These are phyloP conservation scores for Biancaea sappan DNA, from an alignment of 306 rosid genomes.

Conservation along the genomic window DNA sequence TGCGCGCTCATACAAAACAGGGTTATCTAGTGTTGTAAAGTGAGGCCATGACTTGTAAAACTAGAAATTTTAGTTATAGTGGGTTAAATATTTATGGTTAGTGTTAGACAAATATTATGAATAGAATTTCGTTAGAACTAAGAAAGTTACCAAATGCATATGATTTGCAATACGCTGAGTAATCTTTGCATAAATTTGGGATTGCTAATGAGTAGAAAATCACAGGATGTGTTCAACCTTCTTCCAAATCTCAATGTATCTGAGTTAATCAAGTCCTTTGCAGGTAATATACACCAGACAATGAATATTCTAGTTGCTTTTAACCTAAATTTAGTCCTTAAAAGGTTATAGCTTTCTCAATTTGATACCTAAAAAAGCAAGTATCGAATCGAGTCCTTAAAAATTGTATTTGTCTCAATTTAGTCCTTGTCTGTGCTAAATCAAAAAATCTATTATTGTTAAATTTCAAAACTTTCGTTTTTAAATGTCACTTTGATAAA, in stretches of 20 bases:
- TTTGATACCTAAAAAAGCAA: too few species aligned
- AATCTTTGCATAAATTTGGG: background rate
- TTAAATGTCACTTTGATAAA: too few species aligned
- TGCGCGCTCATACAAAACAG: background rate
- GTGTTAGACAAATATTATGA: background rate
- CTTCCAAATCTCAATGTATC: conserved; percentile 62
- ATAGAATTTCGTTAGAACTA: background rate
- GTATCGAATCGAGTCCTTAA: too few species aligned
- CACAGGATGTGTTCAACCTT: conserved; percentile 64
- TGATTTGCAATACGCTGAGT: background rate
- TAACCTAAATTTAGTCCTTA: too few species aligned
- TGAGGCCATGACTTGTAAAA: background rate
- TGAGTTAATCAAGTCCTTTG: conserved; percentile 58
- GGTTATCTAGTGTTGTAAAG: background rate
- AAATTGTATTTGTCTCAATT: too few species aligned
- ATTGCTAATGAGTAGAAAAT: background rate
- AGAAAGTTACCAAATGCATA: background rate
- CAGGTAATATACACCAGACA: conserved; percentile 38
- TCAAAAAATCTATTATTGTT: too few species aligned
- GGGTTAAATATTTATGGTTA: too few species aligned
- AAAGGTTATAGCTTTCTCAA: too few species aligned
- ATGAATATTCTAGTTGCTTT: background rate
- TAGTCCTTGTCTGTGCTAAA: too few species aligned
- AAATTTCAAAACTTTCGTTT: too few species aligned
- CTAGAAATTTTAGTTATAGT: background rate